These are phyloP conservation scores for Xylaria sp. DNA, from an alignment of 2,329 filamentous ascomycete species.

Conservation along the genomic window DNA sequence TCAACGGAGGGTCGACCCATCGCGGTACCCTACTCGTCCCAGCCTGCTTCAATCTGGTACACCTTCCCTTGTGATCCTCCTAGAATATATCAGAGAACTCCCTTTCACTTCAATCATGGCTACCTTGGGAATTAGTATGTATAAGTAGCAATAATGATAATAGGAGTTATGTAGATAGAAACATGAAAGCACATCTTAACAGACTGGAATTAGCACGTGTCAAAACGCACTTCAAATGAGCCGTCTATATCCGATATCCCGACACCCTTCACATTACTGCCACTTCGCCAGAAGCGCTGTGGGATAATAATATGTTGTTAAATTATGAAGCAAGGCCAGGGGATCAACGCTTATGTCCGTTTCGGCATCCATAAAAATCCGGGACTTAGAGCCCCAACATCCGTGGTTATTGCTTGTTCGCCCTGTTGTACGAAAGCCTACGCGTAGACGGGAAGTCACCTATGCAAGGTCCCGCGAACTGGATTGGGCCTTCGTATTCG, in stretches of 20 bases:
- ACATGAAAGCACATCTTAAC: slow-evolving; percentile 2
- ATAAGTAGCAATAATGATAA: no score
- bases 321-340: slow-evolving; percentile 9
- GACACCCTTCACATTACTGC: neutral
- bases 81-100: no score
- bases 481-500: no score
- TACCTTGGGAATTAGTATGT: no score
- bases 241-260: neutral
- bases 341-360: slow-evolving; percentile 2
- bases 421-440: neutral
- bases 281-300: neutral
- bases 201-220: neutral
- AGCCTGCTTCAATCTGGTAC: no score
- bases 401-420: neutral
- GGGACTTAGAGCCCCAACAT: neutral
- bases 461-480: no score
- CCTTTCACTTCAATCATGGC: no score
- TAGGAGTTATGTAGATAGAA: no score
- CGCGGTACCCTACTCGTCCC: no score
- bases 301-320: slow-evolving; percentile 5
- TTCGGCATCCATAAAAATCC: neutral
- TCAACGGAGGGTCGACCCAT: no score
- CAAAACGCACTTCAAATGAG: neutral
- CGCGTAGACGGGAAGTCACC: no score
- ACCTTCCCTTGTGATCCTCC: no score